phyloP scores from a whole-genome alignment of 495 filamentous ascomycete species.

The Penicillium bialowiezense region DNA sequence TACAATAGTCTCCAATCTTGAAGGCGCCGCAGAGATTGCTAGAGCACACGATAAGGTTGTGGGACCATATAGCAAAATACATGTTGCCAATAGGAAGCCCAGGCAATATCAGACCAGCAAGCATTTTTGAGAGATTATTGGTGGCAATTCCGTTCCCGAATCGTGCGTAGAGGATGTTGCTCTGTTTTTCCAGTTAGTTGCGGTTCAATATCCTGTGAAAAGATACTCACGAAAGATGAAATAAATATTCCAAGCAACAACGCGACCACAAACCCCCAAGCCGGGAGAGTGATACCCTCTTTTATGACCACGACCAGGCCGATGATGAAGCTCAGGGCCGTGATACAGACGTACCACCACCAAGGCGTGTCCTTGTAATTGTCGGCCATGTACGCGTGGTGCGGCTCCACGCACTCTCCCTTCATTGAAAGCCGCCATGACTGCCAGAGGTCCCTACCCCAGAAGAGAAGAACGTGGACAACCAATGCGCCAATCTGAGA shows the following conservation, averaged over 20 bases:
- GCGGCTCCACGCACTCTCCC: slow-evolving; percentile 37
- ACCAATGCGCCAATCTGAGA: slow-evolving; percentile 34
- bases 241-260: slow-evolving; percentile 29
- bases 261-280: slow-evolving; percentile 54
- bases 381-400: slow-evolving; percentile 42
- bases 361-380: slow-evolving; percentile 51
- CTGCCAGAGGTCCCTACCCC: slow-evolving; percentile 29
- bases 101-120: slow-evolving; percentile 37
- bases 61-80: slow-evolving; percentile 43
- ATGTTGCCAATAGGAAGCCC: slow-evolving; percentile 44
- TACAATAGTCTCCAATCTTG: slow-evolving; percentile 40
- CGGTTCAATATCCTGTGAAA: too few relatives aligned
- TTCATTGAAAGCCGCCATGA: slow-evolving; percentile 27
- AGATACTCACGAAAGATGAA: slow-evolving; percentile 30
- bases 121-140: slow-evolving; percentile 40
- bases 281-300: slow-evolving; percentile 49
- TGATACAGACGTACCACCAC: slow-evolving; percentile 52
- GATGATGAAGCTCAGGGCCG: slow-evolving; percentile 46
- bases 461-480: slow-evolving; percentile 34
- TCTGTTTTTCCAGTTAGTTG: slow-evolving; percentile 16
- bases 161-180: slow-evolving; percentile 29
- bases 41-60: slow-evolving; percentile 30
- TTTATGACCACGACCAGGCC: slow-evolving; percentile 47
- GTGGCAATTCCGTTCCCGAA: slow-evolving; percentile 38
- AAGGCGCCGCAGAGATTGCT: slow-evolving; percentile 37